Evolutionary conservation across 2,329 filamentous ascomycete genomes (phyloP).

Genomic region (Colletotrichum spaethianum): DNA sequence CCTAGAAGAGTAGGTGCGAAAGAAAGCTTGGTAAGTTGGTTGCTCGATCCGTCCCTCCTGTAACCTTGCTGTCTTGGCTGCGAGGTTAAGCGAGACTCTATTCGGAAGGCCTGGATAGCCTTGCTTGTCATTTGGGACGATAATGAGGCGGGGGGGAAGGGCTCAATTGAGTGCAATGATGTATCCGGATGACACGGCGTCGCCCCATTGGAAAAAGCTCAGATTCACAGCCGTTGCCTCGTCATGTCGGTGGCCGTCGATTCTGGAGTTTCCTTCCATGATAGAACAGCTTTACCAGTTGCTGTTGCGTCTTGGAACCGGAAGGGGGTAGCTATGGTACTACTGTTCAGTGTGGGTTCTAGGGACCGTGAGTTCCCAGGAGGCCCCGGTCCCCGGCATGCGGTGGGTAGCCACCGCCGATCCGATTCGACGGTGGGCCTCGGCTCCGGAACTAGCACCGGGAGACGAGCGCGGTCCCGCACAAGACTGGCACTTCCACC

Average conservation of each 20-base stretch:
- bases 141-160: not conserved
- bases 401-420: not conserved
- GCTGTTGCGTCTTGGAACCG: not conserved
- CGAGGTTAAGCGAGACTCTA: constrained; percentile 14
- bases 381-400: not conserved
- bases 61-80: constrained; percentile 11
- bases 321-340: no score
- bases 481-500: not conserved
- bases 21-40: not conserved
- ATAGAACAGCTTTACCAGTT: not conserved
- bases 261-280: not conserved
- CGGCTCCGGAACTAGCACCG: not conserved
- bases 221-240: not conserved
- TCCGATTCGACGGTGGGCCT: not conserved
- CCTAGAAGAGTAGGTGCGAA: constrained; percentile 38
- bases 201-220: not conserved
- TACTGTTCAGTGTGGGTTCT: not conserved
- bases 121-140: not conserved
- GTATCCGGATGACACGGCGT: no score
- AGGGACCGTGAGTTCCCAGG: not conserved
- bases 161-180: not conserved
- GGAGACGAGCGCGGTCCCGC: not conserved
- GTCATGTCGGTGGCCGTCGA: not conserved
- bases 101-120: not conserved
- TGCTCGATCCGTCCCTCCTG: not conserved